These are phyloP conservation scores for Chaetomiaceae sp. DNA, from an alignment of 2,329 filamentous ascomycete species.

Conservation along the genomic window DNA sequence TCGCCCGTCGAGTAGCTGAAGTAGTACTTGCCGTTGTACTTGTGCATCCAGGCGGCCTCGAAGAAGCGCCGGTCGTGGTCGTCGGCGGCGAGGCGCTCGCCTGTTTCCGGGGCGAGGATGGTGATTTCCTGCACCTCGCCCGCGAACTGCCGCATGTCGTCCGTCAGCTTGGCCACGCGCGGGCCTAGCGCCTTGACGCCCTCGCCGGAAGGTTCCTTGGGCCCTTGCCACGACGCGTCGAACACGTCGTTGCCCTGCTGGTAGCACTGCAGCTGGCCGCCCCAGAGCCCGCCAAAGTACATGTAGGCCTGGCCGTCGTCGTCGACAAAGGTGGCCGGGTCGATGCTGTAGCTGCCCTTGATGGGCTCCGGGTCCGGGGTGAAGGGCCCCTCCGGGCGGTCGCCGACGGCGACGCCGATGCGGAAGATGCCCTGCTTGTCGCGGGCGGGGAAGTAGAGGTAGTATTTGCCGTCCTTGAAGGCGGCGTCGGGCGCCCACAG, in stretches of 20 bases:
- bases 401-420: slow-evolving; percentile 65
- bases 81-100: slow-evolving; percentile 55
- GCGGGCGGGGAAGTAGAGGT: slow-evolving; percentile 72
- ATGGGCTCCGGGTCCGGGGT: slow-evolving; percentile 60
- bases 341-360: slow-evolving; percentile 68
- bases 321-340: slow-evolving; percentile 72
- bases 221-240: slow-evolving; percentile 49
- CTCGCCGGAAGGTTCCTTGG: slow-evolving; percentile 54
- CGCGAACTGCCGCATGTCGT: slow-evolving; percentile 63
- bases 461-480: slow-evolving; percentile 62
- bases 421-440: slow-evolving; percentile 67
- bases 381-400: slow-evolving; percentile 66
- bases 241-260: slow-evolving; percentile 50
- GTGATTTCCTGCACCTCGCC: slow-evolving; percentile 53
- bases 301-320: slow-evolving; percentile 59
- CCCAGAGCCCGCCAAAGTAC: slow-evolving; percentile 79
- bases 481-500: slow-evolving; percentile 79
- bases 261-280: slow-evolving; percentile 77
- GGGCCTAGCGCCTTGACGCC: slow-evolving; percentile 58
- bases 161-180: slow-evolving; percentile 59
- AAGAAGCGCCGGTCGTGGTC: slow-evolving; percentile 76
- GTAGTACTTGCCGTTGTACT: slow-evolving; percentile 65
- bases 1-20: slow-evolving; percentile 77
- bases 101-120: slow-evolving; percentile 60
- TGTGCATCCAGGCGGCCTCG: slow-evolving; percentile 77